phyloP scores from a whole-genome alignment of 306 rosid genomes.

The Psophocarpus tetragonolobus region DNA sequence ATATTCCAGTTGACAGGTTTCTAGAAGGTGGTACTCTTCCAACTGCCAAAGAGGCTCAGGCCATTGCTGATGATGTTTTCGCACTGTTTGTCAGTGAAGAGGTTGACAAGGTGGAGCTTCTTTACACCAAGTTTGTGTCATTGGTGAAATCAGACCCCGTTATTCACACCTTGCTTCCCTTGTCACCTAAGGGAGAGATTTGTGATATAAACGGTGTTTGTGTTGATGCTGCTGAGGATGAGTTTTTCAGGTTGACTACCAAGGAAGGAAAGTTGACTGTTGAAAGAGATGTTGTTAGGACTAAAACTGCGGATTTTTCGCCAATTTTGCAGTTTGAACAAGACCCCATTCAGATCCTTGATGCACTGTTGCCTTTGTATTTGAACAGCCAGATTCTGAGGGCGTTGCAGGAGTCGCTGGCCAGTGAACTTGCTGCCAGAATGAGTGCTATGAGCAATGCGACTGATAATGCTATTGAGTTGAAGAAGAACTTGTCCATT shows the following conservation, averaged over 20 bases:
- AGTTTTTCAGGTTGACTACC: conserved; percentile 81
- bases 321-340: conserved; percentile 86
- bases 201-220: conserved; percentile 80
- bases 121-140: conserved; percentile 85
- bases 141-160: conserved; percentile 74
- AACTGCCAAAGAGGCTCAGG: conserved; percentile 90
- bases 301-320: conserved; percentile 56
- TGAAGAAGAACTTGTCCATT: conserved; percentile 64
- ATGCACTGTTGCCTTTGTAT: conserved; percentile 80
- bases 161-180: conserved; percentile 86
- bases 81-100: conserved; percentile 84
- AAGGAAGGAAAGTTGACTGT: conserved; percentile 81
- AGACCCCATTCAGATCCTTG: conserved; percentile 93
- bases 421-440: conserved; percentile 89
- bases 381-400: conserved; percentile 87
- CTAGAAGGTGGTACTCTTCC: conserved; percentile 68
- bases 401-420: conserved; percentile 88
- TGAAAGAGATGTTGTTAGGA: conserved; percentile 67
- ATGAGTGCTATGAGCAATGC: conserved; percentile 95
- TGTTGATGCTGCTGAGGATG: conserved; percentile 92
- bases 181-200: conserved; percentile 89
- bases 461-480: conserved; percentile 65
- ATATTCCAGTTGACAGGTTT: conserved; percentile 75
- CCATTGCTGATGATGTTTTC: conserved; percentile 89
- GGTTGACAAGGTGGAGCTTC: conserved; percentile 84